Evolutionary conservation across 192 early-diverging fungal species (phyloP), one percentile per base, ranked within the genome.

Genomic region (Umbelopsis ramanniana): DNA sequence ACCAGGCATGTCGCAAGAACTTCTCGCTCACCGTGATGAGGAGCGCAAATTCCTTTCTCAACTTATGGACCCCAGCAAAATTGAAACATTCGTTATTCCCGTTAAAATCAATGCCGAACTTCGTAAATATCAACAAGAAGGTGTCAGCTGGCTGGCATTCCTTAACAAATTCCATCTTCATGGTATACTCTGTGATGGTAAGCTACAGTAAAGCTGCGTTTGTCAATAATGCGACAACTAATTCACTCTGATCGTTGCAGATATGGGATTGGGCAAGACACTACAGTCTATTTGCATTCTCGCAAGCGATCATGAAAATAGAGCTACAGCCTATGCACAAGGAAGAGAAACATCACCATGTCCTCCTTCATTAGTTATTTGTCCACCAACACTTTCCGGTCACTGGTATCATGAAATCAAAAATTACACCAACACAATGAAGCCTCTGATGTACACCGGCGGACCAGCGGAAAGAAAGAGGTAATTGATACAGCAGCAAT

Each of bases 261-360:
- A 98, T 84, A 98, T 98, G 98, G 98, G 98, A 23, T 81, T 99
- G 23, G 98, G 98, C 11, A 99, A 99, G 81, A 98, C 97, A 2
- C 75, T 98, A 38, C 98, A 99, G 76, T 93, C 96, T 35, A 98
- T 99, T 68, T 96, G 95, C 72, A 95, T 98, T 69, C 71, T 99
- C 43, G 93, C 95, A 0, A 90, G 93, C 72, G 94, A 98, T 81
- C 96, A 98, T 69, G 79, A 89, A 73, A 75, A 87, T 47, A 90
- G 96, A 52, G 78, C 83, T 8, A 77, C 85, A 50, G 82, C 86
- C 67, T 90, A 86, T 73, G 67, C 9, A 26, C 80, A 77, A 43
- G 80, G 85, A 19, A 76, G 87, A 22, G 81, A 88, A 6, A 88
- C 91, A 3, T 91, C 94, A 47, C 83, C 82, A 50, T 79, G 79